Evolutionary conservation across 805 yeast species (phyloP).

Genomic region (Candida suzukii): DNA sequence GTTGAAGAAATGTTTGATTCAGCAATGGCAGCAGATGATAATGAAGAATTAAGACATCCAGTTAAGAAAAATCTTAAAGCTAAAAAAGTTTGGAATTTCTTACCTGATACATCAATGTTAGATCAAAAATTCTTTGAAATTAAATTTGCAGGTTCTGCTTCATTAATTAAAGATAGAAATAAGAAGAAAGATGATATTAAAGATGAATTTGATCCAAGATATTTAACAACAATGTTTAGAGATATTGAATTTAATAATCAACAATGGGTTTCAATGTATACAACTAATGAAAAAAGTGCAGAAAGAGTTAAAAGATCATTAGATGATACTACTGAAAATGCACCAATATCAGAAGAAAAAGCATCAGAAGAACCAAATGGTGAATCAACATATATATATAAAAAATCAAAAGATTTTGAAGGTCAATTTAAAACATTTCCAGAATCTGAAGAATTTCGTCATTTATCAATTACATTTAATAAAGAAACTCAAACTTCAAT

Average conservation of each 20-base stretch:
- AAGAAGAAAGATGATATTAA: conserved; percentile 26
- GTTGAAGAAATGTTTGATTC: conserved; percentile 73
- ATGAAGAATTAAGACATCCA: conserved; percentile 63
- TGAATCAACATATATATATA: conserved; percentile 43
- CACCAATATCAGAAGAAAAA: conserved; percentile 42
- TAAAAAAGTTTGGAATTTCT: conserved; percentile 66
- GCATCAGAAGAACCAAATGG: conserved; percentile 25
- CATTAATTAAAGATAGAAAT: conserved; percentile 30
- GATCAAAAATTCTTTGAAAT: conserved; percentile 67
- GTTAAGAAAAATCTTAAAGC: conserved; percentile 66
- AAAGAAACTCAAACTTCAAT: conserved; percentile 51
- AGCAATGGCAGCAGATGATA: conserved; percentile 29
- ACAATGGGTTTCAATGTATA: conserved; percentile 68
- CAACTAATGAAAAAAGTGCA: conserved; percentile 37
- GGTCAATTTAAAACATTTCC: conserved; percentile 45
- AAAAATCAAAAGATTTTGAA: conserved; percentile 74
- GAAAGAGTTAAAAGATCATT: conserved; percentile 34
- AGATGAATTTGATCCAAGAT: conserved; percentile 25
- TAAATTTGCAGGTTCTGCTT: conserved; percentile 55
- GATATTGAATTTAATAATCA: conserved; percentile 67
- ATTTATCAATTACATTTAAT: conserved; percentile 60
- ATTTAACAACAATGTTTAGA: conserved; percentile 60
- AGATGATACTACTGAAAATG: conserved; percentile 42
- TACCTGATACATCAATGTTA: conserved; percentile 89
- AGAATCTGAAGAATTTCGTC: conserved; percentile 40